Percentiles rank a stretch among this genome's conserved stretches.
Evolutionary conservation across 2,329 filamentous ascomycete genomes (phyloP).

Genomic region (Fusarium falciforme): DNA sequence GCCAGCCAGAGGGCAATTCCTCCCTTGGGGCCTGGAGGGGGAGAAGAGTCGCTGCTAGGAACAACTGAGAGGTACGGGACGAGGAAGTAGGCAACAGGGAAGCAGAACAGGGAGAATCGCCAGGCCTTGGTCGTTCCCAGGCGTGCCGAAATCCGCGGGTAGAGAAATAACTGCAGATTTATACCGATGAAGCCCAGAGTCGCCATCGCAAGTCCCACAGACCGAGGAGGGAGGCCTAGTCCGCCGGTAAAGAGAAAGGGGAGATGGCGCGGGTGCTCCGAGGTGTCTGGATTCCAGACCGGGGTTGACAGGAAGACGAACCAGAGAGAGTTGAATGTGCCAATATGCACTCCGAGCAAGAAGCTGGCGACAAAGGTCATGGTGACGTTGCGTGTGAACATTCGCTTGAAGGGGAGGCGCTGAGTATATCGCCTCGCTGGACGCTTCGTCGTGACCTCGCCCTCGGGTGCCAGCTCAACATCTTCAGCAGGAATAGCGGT

Average conservation of each 20-base stretch:
- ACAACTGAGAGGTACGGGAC: conserved; percentile 73
- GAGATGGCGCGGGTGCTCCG: conserved; percentile 50
- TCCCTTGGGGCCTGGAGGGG: conserved; percentile 62
- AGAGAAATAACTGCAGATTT: conserved; percentile 57
- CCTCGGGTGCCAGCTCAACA: conserved; percentile 30
- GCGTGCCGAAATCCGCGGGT: conserved; percentile 24
- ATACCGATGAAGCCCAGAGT: conserved; percentile 83
- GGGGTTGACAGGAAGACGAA: conserved; percentile 82
- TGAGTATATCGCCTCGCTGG: conserved; percentile 54
- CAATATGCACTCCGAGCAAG: conserved; percentile 78
- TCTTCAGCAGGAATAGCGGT: conserved; percentile 37
- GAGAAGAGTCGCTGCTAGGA: conserved; percentile 44
- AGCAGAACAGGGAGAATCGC: conserved; percentile 46
- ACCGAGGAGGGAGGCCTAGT: conserved; percentile 76
- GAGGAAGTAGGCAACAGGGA: conserved; percentile 74
- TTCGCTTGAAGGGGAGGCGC: conserved; percentile 62
- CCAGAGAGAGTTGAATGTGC: conserved; percentile 81
- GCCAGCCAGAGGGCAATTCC: conserved; percentile 72
- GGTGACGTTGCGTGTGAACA: conserved; percentile 66
- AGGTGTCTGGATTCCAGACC: conserved; percentile 60
- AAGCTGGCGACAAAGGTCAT: conserved; percentile 73
- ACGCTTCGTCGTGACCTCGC: conserved; percentile 5
- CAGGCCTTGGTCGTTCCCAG: conserved; percentile 25
- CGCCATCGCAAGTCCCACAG: conserved; percentile 82
- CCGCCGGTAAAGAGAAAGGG: conserved; percentile 78